A percentile compares a stretch with the other conserved stretches of the same genome.
These are phyloP conservation scores for Suhomyces anneliseae DNA, from an alignment of 1,139 yeast species.

Conservation along the genomic window DNA sequence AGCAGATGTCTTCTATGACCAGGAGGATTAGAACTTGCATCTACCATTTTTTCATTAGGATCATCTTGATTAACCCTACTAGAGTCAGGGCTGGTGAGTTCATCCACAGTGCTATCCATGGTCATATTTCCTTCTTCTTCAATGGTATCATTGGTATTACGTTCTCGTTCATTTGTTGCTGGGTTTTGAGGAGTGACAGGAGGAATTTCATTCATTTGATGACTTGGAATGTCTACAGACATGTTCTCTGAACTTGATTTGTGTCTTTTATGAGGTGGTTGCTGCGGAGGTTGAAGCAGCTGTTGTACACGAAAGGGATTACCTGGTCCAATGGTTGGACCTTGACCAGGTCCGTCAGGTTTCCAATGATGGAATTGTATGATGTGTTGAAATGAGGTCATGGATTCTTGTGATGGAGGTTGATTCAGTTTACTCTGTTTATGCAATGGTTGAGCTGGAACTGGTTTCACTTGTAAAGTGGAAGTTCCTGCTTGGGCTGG, in stretches of 20 bases:
- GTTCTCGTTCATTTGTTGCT: background rate
- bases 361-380: conserved; percentile 57
- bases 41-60: conserved; percentile 10
- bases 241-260: conserved; percentile 18
- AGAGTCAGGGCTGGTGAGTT: conserved; percentile 8
- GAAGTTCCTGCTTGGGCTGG: conserved; percentile 26
- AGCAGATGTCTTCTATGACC: conserved; percentile 16
- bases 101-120: conserved; percentile 15
- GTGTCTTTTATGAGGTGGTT: conserved; percentile 21
- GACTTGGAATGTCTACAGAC: conserved; percentile 15
- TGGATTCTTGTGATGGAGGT: conserved; percentile 49
- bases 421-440: conserved; percentile 34
- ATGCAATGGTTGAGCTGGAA: conserved; percentile 47
- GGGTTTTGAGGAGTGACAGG: conserved; percentile 8
- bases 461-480: conserved; percentile 46
- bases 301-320: conserved; percentile 13
- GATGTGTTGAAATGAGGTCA: conserved; percentile 53
- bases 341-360: conserved; percentile 36
- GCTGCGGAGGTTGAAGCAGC: conserved; percentile 11
- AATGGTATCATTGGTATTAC: conserved; percentile 11
- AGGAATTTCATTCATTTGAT: conserved; percentile 1
- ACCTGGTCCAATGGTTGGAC: conserved; percentile 12
- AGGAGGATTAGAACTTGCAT: conserved; percentile 12
- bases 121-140: conserved; percentile 14
- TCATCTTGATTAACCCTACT: conserved; percentile 9